A percentile compares a stretch with the other conserved stretches of the same genome.
phyloP scores from a whole-genome alignment of 176 grass and related monocot species.

The Carex cristatella region DNA sequence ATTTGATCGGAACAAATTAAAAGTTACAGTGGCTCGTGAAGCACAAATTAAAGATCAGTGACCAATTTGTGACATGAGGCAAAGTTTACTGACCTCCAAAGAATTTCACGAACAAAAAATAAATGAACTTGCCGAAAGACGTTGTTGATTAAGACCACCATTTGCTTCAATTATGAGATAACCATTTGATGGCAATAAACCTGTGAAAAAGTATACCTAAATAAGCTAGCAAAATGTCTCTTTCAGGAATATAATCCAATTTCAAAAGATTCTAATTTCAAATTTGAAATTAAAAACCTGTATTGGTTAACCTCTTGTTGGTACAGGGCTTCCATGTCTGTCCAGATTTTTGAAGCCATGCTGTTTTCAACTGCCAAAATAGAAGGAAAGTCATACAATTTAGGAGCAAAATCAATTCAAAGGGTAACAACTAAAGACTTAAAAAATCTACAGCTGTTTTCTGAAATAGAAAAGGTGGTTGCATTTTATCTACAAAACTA shows the following conservation, averaged over 20 bases:
- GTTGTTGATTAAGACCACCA: constrained; percentile 92
- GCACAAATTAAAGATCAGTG: background rate
- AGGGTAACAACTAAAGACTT: background rate
- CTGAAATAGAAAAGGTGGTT: background rate
- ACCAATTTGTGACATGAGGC: background rate
- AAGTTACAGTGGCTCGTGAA: background rate
- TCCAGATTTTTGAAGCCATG: constrained; percentile 45
- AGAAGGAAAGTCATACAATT: background rate
- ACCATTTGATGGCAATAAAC: constrained; percentile 73
- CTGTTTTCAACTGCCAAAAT: constrained; percentile 45
- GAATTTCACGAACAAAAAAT: background rate
- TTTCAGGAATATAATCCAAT: background rate
- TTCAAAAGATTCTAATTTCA: background rate
- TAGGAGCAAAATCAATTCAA: background rate
- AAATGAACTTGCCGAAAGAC: constrained; percentile 71
- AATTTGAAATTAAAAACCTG: constrained; percentile 49
- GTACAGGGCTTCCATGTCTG: constrained; percentile 62
- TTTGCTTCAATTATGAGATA: constrained; percentile 93
- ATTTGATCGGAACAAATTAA: background rate
- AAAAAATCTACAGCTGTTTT: background rate
- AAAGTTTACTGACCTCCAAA: constrained; percentile 6
- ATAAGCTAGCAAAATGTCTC: constrained; percentile 14
- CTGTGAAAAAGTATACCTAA: constrained; percentile 37
- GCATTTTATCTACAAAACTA: background rate
- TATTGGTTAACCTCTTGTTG: constrained; percentile 33